Evolutionary conservation across 2,329 filamentous ascomycete species (phyloP).

Genomic region (Tolypocladium album): DNA sequence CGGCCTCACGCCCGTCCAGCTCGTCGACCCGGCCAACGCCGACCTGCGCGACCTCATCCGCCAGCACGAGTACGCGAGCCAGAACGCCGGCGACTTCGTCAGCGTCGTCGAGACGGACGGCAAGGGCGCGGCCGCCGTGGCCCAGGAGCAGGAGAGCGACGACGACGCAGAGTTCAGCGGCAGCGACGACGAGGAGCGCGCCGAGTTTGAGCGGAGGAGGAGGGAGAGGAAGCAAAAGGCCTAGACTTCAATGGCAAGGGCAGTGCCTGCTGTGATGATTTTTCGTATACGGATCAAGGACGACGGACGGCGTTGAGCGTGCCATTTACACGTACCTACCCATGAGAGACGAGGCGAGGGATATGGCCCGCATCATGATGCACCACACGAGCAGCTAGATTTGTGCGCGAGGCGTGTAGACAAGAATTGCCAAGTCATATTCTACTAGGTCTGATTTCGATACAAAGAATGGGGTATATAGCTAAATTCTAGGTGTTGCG

Average conservation of each 20-base stretch:
- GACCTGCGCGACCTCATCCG: conserved; percentile 52
- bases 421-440: background rate
- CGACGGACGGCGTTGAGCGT: conserved; percentile 2
- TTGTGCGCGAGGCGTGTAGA: background rate
- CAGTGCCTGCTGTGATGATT: background rate
- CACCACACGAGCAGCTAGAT: background rate
- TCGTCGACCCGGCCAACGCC: conserved; percentile 61
- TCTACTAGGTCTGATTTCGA: conserved; percentile 1
- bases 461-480: conserved; percentile 2
- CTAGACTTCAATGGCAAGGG: conserved; percentile 2
- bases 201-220: conserved; percentile 46
- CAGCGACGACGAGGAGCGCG: conserved; percentile 54
- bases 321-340: conserved; percentile 1
- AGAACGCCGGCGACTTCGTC: conserved; percentile 50
- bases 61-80: conserved; percentile 56
- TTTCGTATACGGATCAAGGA: background rate
- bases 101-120: conserved; percentile 14
- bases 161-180: conserved; percentile 50
- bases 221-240: conserved; percentile 26
- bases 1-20: conserved; percentile 58
- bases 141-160: conserved; percentile 14
- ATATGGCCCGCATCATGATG: background rate
- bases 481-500: conserved; percentile 4
- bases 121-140: conserved; percentile 7
- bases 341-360: background rate